Conservation (phyloP, 148 eudicot species). For the Salicornia ramosissima region DNA sequence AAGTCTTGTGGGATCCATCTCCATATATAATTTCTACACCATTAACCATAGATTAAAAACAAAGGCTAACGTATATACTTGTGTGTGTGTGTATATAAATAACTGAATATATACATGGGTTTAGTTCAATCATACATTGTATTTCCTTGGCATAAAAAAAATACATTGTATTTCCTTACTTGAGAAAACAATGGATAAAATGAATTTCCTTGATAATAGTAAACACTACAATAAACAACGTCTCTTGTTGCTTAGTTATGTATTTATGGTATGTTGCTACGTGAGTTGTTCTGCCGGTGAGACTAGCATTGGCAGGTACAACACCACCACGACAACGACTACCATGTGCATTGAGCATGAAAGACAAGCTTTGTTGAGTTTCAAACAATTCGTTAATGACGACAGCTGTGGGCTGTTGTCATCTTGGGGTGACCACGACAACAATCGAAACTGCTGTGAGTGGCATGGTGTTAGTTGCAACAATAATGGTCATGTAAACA, state of each 20-base stretch:
- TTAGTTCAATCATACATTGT: too few species aligned
- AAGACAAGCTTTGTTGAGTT: neutral
- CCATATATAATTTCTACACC: too few species aligned
- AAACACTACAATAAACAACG: neutral
- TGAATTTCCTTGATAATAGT: too few species aligned
- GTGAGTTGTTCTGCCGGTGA: neutral
- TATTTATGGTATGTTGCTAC: neutral
- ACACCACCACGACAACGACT: neutral
- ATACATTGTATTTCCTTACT: too few species aligned
- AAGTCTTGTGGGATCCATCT: too few species aligned
- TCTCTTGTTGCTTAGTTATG: neutral
- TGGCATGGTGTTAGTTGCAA: conserved; percentile 6
- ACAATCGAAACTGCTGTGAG: neutral
- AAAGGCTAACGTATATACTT: too few species aligned
- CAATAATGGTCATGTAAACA: neutral
- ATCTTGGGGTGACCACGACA: neutral
- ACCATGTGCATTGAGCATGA: neutral
- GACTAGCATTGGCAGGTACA: neutral
- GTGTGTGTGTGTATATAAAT: too few species aligned
- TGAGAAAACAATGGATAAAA: too few species aligned
- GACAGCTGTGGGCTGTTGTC: neutral
- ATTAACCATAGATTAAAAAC: too few species aligned
- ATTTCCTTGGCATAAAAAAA: too few species aligned
- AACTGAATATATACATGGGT: too few species aligned
- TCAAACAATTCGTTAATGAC: neutral